A percentile compares a stretch with the other conserved stretches of the same genome.
Conservation (phyloP, 73 alveolate species). For the Blepharisma japonicum region DNA sequence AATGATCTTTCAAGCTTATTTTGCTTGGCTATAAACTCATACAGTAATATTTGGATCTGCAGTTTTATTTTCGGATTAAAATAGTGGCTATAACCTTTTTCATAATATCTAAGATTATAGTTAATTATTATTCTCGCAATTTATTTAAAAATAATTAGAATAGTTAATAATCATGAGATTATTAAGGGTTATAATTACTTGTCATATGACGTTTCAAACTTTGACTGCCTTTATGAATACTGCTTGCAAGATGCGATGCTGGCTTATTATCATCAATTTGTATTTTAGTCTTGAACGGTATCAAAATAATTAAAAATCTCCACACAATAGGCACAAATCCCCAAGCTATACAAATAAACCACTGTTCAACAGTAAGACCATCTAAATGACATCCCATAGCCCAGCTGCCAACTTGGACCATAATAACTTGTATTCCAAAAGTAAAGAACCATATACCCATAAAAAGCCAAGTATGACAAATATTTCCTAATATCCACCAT, state of each 20-base stretch:
- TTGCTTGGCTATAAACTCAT: too few species aligned
- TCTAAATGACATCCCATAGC: conserved; percentile 61
- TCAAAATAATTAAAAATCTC: conserved; percentile 34
- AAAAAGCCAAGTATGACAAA: conserved; percentile 59
- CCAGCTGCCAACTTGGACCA: conserved; percentile 64
- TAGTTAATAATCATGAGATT: too few species aligned
- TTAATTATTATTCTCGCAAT: too few species aligned
- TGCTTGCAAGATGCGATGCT: conserved; percentile 23
- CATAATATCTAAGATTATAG: too few species aligned
- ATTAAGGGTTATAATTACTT: too few species aligned
- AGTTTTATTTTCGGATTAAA: too few species aligned
- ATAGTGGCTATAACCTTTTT: too few species aligned
- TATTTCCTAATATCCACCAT: conserved; percentile 67
- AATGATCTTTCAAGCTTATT: too few species aligned
- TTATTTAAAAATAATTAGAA: too few species aligned
- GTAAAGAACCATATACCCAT: conserved; percentile 55
- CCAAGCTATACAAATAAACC: conserved; percentile 72
- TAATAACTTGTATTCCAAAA: conserved; percentile 49
- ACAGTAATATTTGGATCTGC: too few species aligned
- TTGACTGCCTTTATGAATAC: conserved; percentile 32
- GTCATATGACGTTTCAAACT: too few species aligned
- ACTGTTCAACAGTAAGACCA: conserved; percentile 69
- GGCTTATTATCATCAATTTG: too few species aligned
- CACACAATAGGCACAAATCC: conserved; percentile 43
- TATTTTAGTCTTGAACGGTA: conserved; percentile 2